Conservation (phyloP, 345 rosid species). For the Cochlearia excelsa region DNA sequence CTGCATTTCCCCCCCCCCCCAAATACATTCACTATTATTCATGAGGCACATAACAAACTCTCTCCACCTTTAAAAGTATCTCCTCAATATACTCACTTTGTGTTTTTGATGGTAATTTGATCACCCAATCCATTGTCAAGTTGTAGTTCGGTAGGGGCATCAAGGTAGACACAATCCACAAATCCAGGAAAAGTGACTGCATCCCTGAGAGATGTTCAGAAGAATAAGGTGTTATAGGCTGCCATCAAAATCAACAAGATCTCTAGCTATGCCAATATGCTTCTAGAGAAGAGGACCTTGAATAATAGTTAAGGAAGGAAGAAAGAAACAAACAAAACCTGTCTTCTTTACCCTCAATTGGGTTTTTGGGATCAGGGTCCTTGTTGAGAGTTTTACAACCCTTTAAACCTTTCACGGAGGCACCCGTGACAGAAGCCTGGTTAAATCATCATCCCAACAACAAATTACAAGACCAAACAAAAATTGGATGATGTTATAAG, state of each 20-base stretch:
- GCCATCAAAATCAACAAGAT: constrained; percentile 9
- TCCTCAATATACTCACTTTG: constrained; percentile 51
- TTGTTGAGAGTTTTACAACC: constrained; percentile 87
- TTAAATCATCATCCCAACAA: constrained; percentile 2
- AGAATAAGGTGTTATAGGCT: constrained; percentile 28
- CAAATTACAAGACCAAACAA: constrained; percentile 3
- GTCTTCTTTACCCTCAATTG: constrained; percentile 72
- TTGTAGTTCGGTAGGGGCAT: constrained; percentile 56
- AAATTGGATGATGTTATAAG: not conserved
- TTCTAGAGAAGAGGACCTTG: not conserved
- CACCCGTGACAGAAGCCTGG: constrained; percentile 81
- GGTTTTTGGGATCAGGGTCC: constrained; percentile 88
- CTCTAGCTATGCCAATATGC: not conserved
- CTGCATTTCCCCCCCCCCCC: constrained; percentile 34
- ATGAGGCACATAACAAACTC: constrained; percentile 15
- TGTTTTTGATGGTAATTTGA: constrained; percentile 51
- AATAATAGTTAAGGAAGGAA: not conserved
- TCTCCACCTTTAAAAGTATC: constrained; percentile 2
- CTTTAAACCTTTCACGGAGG: constrained; percentile 75
- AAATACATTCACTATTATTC: constrained; percentile 1
- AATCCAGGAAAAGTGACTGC: constrained; percentile 78
- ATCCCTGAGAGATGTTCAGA: constrained; percentile 51
- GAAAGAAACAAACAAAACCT: constrained; percentile 46
- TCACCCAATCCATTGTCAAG: constrained; percentile 91
- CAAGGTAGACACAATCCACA: constrained; percentile 80